phyloP scores from a whole-genome alignment of 2,329 filamentous ascomycete genomes.

The Penicillium capsulatum region DNA sequence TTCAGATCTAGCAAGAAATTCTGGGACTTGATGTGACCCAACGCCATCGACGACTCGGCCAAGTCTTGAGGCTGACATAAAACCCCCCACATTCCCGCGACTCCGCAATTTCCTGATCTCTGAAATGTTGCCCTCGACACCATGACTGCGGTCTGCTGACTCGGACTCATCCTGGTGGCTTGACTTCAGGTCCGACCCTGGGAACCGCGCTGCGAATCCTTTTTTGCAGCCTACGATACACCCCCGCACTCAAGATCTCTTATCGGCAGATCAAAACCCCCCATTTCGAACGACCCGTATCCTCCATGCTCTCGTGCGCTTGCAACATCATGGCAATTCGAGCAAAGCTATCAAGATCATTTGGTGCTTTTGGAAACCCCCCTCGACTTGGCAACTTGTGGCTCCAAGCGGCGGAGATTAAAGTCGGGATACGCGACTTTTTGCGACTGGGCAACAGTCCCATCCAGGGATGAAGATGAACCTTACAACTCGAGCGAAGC shows the following conservation, averaged over 20 bases:
- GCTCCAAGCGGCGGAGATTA: conserved; percentile 19
- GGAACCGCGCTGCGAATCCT: too few species aligned
- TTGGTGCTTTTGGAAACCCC: conserved; percentile 15
- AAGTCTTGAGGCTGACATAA: background rate
- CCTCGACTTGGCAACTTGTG: conserved; percentile 6
- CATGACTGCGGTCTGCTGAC: too few species aligned
- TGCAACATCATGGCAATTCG: conserved; percentile 23
- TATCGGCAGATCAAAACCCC: too few species aligned
- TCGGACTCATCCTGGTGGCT: too few species aligned
- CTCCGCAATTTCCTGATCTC: background rate
- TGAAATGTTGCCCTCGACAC: background rate
- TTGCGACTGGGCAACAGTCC: background rate
- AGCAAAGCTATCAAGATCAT: conserved; percentile 11
- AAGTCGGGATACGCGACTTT: conserved; percentile 1
- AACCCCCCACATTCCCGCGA: background rate
- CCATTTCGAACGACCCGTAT: background rate
- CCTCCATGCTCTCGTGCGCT: background rate
- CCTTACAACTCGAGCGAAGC: conserved; percentile 14
- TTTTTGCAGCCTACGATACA: too few species aligned
- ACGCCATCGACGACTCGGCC: too few species aligned
- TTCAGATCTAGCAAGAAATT: too few species aligned
- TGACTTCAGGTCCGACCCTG: too few species aligned
- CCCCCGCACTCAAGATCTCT: too few species aligned
- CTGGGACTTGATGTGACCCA: conserved; percentile 1
- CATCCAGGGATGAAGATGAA: conserved; percentile 13